Conservation (phyloP, 2,329 filamentous ascomycete genomes). For the Fulvia fulva region DNA sequence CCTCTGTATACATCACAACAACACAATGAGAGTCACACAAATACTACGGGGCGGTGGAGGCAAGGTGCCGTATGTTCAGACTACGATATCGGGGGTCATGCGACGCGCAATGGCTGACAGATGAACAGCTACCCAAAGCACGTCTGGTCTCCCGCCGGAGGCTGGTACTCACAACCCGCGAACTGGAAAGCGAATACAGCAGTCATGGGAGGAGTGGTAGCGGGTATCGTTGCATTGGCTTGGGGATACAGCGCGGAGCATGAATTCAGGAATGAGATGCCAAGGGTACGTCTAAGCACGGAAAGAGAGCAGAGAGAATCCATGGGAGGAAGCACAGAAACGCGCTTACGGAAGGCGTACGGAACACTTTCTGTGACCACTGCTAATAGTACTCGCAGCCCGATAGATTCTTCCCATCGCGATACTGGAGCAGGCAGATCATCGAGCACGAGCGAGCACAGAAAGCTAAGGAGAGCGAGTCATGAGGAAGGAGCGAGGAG, state of each 20-base stretch:
- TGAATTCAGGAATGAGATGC: constrained; percentile 71
- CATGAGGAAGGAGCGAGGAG: neutral
- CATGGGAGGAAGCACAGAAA: neutral
- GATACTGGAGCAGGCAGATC: constrained; percentile 73
- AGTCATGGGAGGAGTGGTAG: constrained; percentile 64
- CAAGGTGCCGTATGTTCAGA: constrained; percentile 62
- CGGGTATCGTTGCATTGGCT: constrained; percentile 63
- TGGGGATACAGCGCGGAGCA: constrained; percentile 69
- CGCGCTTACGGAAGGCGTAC: no score
- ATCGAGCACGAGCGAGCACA: constrained; percentile 59
- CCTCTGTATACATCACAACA: neutral
- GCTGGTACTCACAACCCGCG: constrained; percentile 90
- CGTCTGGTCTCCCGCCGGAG: constrained; percentile 97
- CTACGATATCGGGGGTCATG: neutral
- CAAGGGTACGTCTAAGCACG: constrained; percentile 45
- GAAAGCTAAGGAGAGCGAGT: constrained; percentile 14
- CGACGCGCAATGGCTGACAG: constrained; percentile 20
- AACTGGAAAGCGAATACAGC: constrained; percentile 96
- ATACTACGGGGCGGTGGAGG: constrained; percentile 66
- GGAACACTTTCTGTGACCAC: no score
- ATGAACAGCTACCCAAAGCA: constrained; percentile 48
- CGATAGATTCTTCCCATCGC: constrained; percentile 75
- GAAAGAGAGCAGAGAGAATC: neutral
- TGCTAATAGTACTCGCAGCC: constrained; percentile 36
- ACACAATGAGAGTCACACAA: constrained; percentile 31